phyloP scores from a whole-genome alignment of 208 protist species.

The Trypanosoma vivax region DNA sequence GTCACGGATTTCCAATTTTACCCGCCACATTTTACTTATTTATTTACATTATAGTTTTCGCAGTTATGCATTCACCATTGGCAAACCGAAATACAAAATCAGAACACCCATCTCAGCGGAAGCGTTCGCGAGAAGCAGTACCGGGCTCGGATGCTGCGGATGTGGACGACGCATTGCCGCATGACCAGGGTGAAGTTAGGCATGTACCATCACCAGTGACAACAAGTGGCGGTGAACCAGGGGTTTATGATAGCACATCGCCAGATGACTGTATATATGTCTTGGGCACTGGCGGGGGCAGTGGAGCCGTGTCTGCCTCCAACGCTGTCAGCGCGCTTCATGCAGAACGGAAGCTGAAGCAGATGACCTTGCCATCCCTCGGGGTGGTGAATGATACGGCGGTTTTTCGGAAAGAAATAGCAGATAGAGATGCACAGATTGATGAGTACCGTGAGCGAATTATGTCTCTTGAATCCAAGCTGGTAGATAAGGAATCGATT shows the following conservation, averaged over 20 bases:
- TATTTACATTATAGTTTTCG: background rate
- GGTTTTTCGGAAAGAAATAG: conserved; percentile 48
- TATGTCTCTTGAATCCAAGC: conserved; percentile 17
- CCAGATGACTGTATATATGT: background rate
- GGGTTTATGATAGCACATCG: no score
- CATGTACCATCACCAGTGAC: background rate
- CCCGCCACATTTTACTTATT: background rate
- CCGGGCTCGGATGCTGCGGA: background rate
- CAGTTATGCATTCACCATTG: background rate
- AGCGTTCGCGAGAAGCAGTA: conserved; percentile 14
- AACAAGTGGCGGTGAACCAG: no score
- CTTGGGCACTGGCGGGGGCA: background rate
- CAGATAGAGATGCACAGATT: conserved; percentile 38
- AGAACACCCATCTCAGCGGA: conserved; percentile 1
- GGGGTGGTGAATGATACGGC: conserved; percentile 43
- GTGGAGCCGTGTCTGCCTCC: background rate
- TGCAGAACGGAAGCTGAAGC: conserved; percentile 36
- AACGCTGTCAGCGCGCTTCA: conserved; percentile 5
- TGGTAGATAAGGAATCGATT: conserved; percentile 23
- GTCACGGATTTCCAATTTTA: background rate
- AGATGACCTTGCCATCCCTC: conserved; percentile 49
- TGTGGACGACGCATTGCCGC: background rate
- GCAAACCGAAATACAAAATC: background rate
- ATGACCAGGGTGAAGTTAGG: background rate
- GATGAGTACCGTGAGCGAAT: conserved; percentile 37